Percentiles rank a stretch among this genome's conserved stretches.
Evolutionary conservation across 495 filamentous ascomycete species (phyloP).

Genomic region (Neurospora intermedia): DNA sequence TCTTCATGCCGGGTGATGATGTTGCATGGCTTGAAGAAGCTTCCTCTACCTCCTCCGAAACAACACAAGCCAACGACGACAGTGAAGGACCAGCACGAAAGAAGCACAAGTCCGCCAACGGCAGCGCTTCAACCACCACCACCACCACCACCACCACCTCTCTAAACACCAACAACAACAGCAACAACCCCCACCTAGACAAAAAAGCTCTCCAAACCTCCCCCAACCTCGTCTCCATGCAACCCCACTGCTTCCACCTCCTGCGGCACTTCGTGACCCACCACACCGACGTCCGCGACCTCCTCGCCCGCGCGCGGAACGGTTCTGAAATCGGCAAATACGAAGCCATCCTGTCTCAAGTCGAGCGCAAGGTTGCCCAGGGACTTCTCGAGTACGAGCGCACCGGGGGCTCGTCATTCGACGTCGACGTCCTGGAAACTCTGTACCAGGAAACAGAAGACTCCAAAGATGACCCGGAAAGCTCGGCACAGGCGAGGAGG

Average conservation of each 20-base stretch:
- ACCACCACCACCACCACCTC: not conserved
- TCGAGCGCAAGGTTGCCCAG: slow-evolving; percentile 56
- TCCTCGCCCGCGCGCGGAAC: slow-evolving; percentile 53
- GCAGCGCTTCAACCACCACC: not conserved
- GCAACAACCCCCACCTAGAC: not conserved
- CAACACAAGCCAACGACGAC: slow-evolving; percentile 12
- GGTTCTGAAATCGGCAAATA: slow-evolving; percentile 54
- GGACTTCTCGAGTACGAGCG: slow-evolving; percentile 63
- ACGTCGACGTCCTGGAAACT: slow-evolving; percentile 22
- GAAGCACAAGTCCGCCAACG: slow-evolving; percentile 37
- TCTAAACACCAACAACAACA: not conserved
- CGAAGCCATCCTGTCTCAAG: slow-evolving; percentile 49
- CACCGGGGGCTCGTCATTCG: slow-evolving; percentile 43
- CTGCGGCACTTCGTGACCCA: slow-evolving; percentile 66
- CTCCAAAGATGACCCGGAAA: slow-evolving; percentile 28
- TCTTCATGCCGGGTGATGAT: slow-evolving; percentile 64
- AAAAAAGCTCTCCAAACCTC: slow-evolving; percentile 36
- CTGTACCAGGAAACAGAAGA: slow-evolving; percentile 11
- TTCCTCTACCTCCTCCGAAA: not conserved
- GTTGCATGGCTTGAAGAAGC: slow-evolving; percentile 21
- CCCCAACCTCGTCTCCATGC: slow-evolving; percentile 73
- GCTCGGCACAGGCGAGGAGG: slow-evolving; percentile 56
- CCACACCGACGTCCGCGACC: slow-evolving; percentile 73
- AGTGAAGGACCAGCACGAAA: slow-evolving; percentile 41
- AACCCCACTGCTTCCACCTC: slow-evolving; percentile 87